phyloP scores from a whole-genome alignment of 805 yeast genomes.

The Cyberlindnera misumaiensis region DNA sequence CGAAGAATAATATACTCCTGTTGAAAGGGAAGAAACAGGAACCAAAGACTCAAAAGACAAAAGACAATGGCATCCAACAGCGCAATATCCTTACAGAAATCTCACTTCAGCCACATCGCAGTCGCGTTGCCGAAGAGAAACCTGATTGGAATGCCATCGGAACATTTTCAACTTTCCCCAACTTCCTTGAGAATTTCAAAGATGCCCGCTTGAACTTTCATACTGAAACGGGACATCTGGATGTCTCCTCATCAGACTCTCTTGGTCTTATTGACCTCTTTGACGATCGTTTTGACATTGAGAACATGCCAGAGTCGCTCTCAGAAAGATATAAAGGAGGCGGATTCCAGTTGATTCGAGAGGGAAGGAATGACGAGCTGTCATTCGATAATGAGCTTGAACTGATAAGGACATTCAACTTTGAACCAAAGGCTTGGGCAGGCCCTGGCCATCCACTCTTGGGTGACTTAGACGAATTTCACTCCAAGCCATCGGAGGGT shows the following conservation, averaged over 20 bases:
- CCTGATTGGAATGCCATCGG: background rate
- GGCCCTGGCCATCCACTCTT: background rate
- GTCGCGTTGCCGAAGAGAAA: background rate
- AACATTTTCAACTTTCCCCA: background rate
- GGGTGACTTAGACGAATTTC: slow-evolving; percentile 4
- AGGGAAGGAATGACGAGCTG: background rate
- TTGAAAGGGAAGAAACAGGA: too few relatives aligned
- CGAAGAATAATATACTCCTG: too few relatives aligned
- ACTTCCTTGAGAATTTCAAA: background rate
- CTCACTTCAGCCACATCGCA: background rate
- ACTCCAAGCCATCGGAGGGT: slow-evolving; percentile 1
- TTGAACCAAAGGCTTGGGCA: background rate
- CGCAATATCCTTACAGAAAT: slow-evolving; percentile 1
- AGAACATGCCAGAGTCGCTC: too few relatives aligned
- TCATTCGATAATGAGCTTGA: slow-evolving; percentile 1
- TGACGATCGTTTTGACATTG: background rate
- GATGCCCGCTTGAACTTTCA: too few relatives aligned
- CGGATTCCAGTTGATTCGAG: background rate
- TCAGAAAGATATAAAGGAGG: too few relatives aligned
- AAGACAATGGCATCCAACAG: background rate
- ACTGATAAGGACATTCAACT: background rate
- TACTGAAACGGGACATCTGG: background rate
- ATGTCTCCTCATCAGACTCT: background rate
- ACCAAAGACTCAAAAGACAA: too few relatives aligned
- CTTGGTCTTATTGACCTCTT: background rate